These are phyloP conservation scores for Pythium vanterpoolii DNA, from an alignment of 352 stramenopile species.

Conservation along the genomic window DNA sequence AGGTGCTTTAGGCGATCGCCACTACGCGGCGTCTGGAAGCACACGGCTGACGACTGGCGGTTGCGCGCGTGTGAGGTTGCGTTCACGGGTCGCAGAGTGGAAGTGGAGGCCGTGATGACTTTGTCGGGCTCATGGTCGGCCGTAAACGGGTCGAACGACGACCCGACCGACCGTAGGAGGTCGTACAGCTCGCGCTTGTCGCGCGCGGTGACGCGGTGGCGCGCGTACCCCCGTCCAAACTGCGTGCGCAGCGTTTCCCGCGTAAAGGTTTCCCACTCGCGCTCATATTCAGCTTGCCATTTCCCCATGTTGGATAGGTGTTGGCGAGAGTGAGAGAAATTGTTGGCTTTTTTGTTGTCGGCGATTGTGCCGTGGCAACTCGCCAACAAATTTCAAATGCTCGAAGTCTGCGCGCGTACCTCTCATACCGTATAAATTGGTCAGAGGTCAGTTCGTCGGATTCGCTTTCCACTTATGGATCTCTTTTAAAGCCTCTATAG, in stretches of 20 bases:
- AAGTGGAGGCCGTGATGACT: background rate
- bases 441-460: background rate
- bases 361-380: background rate
- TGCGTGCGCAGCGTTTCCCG: conserved; percentile 28
- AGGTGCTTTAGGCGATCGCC: background rate
- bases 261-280: conserved; percentile 49
- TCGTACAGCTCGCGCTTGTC: conserved; percentile 41
- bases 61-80: background rate
- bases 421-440: background rate
- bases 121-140: background rate
- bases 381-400: conserved; percentile 21
- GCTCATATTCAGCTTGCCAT: conserved; percentile 70
- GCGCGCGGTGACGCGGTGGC: conserved; percentile 25
- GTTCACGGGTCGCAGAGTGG: background rate
- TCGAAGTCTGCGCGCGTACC: conserved; percentile 12
- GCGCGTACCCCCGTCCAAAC: conserved; percentile 32
- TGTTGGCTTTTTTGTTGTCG: background rate
- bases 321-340: conserved; percentile 1
- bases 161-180: conserved; percentile 30
- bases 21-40: conserved; percentile 19
- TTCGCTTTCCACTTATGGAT: background rate
- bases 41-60: conserved; percentile 18
- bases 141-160: conserved; percentile 17
- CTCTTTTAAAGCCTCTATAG: background rate
- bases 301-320: conserved; percentile 19